These are phyloP conservation scores for Staphylotrichum tortipilum DNA, from an alignment of 495 filamentous ascomycete species.

Conservation along the genomic window DNA sequence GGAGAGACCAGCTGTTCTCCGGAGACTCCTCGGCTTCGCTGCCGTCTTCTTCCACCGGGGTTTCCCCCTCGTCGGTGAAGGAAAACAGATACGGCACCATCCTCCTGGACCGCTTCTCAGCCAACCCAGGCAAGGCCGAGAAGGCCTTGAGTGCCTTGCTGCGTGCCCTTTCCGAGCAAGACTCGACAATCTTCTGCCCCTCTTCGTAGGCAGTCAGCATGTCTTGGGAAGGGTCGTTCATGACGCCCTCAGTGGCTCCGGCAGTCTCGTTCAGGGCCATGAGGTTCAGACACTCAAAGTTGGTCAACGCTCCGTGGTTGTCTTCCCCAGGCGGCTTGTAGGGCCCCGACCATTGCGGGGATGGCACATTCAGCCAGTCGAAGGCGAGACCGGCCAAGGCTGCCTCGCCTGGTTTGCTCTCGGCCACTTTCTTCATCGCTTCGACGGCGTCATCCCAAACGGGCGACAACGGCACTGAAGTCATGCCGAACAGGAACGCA, in stretches of 20 bases:
- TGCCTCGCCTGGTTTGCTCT: slow-evolving; percentile 61
- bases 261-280: slow-evolving; percentile 45
- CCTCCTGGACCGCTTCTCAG: slow-evolving; percentile 75
- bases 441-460: slow-evolving; percentile 77
- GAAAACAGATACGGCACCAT: slow-evolving; percentile 79
- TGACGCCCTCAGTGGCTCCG: slow-evolving; percentile 28
- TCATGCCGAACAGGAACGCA: slow-evolving; percentile 77
- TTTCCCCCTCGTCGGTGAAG: slow-evolving; percentile 54
- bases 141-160: slow-evolving; percentile 75
- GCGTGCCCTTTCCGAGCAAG: slow-evolving; percentile 43
- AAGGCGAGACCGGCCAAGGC: slow-evolving; percentile 66
- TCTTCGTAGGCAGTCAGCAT: slow-evolving; percentile 45
- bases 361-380: slow-evolving; percentile 62
- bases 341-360: slow-evolving; percentile 36
- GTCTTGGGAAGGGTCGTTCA: slow-evolving; percentile 33
- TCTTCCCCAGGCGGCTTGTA: slow-evolving; percentile 17
- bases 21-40: slow-evolving; percentile 47
- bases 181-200: slow-evolving; percentile 36
- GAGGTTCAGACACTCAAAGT: slow-evolving; percentile 79
- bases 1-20: slow-evolving; percentile 46
- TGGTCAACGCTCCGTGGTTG: slow-evolving; percentile 33
- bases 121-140: slow-evolving; percentile 59
- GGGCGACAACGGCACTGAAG: slow-evolving; percentile 72
- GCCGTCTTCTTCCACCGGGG: slow-evolving; percentile 30
- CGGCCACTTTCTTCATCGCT: slow-evolving; percentile 65